phyloP scores from a whole-genome alignment of 768 basidiomycete genomes.

The Boletus pseudo-olivaceus region DNA sequence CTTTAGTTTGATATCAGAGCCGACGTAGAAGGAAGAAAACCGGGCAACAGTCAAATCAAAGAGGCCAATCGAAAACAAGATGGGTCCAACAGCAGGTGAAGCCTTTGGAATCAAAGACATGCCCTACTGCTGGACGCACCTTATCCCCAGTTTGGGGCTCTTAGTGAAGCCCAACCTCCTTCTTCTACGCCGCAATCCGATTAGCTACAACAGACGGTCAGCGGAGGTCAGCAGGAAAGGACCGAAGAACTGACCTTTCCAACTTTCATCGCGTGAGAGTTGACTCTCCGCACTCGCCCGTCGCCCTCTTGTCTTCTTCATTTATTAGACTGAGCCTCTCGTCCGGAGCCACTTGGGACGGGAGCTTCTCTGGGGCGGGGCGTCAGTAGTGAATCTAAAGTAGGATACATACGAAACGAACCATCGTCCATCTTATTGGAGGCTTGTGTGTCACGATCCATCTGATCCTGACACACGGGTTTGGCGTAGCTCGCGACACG shows the following conservation, averaged over 20 bases:
- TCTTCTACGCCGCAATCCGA: no score
- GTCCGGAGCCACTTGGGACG: conserved; percentile 8
- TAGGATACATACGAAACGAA: not conserved
- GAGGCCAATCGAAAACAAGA: conserved; percentile 8
- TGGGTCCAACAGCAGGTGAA: conserved; percentile 19
- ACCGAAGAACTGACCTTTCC: not conserved
- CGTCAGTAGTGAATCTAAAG: not conserved
- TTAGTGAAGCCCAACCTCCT: not conserved
- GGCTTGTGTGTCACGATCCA: not conserved
- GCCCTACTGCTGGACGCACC: conserved; percentile 23
- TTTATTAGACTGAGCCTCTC: conserved; percentile 1
- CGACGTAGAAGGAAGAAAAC: no score
- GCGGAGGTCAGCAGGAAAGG: no score
- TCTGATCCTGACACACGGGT: not conserved
- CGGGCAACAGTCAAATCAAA: not conserved
- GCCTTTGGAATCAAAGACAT: conserved; percentile 6
- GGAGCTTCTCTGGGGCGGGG: not conserved
- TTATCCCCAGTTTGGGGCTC: conserved; percentile 4
- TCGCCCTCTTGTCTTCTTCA: not conserved
- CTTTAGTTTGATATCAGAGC: no score
- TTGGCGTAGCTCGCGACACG: conserved; percentile 4
- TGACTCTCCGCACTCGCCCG: not conserved
- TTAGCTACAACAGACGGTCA: not conserved
- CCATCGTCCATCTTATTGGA: conserved; percentile 6
- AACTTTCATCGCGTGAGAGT: not conserved